A percentile compares a stretch with the other conserved stretches of the same genome.
phyloP scores from a whole-genome alignment of 768 basidiomycete species.

The Naganishia antarctica region DNA sequence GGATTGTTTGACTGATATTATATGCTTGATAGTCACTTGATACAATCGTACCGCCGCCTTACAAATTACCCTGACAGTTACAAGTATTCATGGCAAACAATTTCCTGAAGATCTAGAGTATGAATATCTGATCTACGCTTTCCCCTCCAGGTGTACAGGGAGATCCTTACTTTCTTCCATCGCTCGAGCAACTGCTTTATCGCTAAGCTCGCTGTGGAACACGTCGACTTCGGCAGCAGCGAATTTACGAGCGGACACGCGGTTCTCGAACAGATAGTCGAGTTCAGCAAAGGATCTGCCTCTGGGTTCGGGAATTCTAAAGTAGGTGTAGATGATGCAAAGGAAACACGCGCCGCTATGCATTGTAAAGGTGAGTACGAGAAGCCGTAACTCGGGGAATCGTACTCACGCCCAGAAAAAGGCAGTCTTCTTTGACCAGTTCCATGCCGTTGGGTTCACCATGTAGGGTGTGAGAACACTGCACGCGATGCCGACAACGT shows the following conservation, averaged over 20 bases:
- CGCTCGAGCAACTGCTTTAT: constrained; percentile 19
- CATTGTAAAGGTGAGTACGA: background rate
- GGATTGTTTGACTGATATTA: too few relatives aligned
- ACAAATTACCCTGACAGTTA: background rate
- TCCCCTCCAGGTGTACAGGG: constrained; percentile 24
- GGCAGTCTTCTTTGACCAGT: constrained; percentile 31
- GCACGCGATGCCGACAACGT: constrained; percentile 24
- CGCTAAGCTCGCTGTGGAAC: constrained; percentile 16
- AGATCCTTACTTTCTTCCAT: constrained; percentile 26
- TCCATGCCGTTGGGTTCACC: constrained; percentile 32
- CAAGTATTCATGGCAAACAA: background rate
- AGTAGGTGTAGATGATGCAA: constrained; percentile 27
- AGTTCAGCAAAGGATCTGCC: constrained; percentile 27
- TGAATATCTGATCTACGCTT: constrained; percentile 18
- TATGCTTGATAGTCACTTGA: background rate
- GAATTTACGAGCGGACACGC: constrained; percentile 43
- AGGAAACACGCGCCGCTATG: constrained; percentile 14
- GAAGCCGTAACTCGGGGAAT: background rate
- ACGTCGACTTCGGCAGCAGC: constrained; percentile 19
- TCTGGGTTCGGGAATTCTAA: constrained; percentile 25
- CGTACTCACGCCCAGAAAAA: constrained; percentile 30
- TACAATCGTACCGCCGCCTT: background rate
- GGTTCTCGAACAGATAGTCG: constrained; percentile 40
- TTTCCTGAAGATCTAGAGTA: constrained; percentile 1
- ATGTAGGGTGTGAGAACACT: constrained; percentile 27